Base-by-base conservation (phyloP, 495 filamentous ascomycete species). In the Neurospora sp. region DNA sequence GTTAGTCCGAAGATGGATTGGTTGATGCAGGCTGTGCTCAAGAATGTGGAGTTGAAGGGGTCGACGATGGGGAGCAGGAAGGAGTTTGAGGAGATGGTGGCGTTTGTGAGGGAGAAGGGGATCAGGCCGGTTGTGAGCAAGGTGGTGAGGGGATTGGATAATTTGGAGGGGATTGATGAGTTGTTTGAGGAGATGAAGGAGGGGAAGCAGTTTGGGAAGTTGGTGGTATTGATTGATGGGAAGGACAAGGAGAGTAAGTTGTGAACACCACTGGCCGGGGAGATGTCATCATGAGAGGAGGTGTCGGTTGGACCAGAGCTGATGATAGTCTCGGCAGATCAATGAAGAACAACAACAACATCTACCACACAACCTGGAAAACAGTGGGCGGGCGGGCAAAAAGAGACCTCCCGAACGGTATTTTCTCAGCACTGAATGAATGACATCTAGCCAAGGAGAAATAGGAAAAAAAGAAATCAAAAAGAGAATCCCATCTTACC, bases 81-180 rank as follows among this genome's bases (percentile, higher is more conserved):
- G 75, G 92, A 95, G 80, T 94, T 94, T 76, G 79, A 81, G 44
- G 91, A 92, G 3, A 94, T 94, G 92, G 84, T 94, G 2, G 86
- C 87, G 41, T 94, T 92, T 82, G 90, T 94, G 44, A 83, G 84
- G 4, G 76, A 86, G 27, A 83, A 91, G 69, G 83, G 87, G 76
- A 90, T 94, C 68, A 81, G 80, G 12, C 91, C 92, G 0, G 86
- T 94, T 1, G 84, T 94, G 8, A 86, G 83, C 65, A 82, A 86
- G 69, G 86, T 89, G 2, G 85, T 90, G 16, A 85, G 86, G 70
- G 90, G 90, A 0, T 80, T 95, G 74, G 87, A 89, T 53, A 87
- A 92, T 76, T 69, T 94, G 44, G 82, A 88, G 20, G 89, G 81
- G 4, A 86, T 94, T 31, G 89, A 94, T 74, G 83, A 79, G 4